phyloP scores from a whole-genome alignment of 1,284 basidiomycete genomes.

The Microbotryum silenes-acaulis region DNA sequence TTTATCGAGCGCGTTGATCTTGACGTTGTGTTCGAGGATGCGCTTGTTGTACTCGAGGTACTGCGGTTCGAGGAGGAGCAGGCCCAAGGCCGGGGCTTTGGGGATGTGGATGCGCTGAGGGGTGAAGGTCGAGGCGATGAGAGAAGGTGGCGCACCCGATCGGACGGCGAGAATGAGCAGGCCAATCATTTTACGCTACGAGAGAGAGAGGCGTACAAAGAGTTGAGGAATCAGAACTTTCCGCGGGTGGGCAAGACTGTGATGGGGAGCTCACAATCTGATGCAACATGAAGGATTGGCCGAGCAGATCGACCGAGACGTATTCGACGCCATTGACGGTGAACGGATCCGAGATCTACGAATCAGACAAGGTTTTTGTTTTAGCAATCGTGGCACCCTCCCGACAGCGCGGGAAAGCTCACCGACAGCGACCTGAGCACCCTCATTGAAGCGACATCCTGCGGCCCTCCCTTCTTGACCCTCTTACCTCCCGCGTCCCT shows the following conservation, averaged over 20 bases:
- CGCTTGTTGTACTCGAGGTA: conserved; percentile 70
- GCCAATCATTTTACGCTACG: conserved; percentile 94
- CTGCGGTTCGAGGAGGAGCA: conserved; percentile 87
- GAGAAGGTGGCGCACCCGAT: conserved; percentile 60
- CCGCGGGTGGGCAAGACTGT: conserved; percentile 9
- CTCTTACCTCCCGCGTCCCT: no score
- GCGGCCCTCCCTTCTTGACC: conserved; percentile 26
- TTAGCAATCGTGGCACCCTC: neutral
- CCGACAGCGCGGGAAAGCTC: conserved; percentile 25
- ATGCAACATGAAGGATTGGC: conserved; percentile 98
- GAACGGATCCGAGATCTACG: conserved; percentile 64
- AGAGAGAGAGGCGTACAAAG: no score
- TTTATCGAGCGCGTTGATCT: conserved; percentile 22
- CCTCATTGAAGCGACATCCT: conserved; percentile 44
- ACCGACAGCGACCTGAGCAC: conserved; percentile 81
- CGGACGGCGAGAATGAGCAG: conserved; percentile 70
- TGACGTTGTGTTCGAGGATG: conserved; percentile 54
- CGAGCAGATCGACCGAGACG: conserved; percentile 88
- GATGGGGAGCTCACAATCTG: conserved; percentile 52
- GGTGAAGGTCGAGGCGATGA: conserved; percentile 55
- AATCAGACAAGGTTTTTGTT: neutral
- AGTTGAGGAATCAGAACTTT: neutral
- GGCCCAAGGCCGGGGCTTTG: conserved; percentile 90
- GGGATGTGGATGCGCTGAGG: conserved; percentile 78
- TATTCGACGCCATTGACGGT: conserved; percentile 89